These are phyloP conservation scores for Solanum etuberosum DNA, from an alignment of 257 asterid species.

Conservation along the genomic window DNA sequence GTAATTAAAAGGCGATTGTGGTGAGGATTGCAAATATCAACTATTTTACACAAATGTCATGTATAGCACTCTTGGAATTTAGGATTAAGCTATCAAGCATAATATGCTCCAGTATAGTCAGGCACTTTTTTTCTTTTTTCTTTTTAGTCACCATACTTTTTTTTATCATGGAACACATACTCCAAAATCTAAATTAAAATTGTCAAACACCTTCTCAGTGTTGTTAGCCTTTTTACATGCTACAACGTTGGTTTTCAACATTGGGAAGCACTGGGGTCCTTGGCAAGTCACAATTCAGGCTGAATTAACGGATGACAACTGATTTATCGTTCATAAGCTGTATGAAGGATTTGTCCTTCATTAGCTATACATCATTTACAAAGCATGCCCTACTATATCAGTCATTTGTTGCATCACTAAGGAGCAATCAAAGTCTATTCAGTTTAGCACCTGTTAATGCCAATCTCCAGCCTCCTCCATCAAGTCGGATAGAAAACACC, in stretches of 20 bases:
- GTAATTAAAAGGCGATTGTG: not conserved
- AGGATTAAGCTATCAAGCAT: not conserved
- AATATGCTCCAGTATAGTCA: not conserved
- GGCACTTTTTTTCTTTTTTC: not conserved
- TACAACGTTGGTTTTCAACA: not conserved
- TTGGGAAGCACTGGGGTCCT: not conserved
- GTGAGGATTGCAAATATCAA: not conserved
- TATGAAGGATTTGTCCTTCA: not conserved
- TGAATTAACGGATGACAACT: no score
- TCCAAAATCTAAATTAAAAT: not conserved
- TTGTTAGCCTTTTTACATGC: not conserved
- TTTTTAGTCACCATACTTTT: not conserved
- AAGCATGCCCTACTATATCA: not conserved
- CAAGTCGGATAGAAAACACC: no score
- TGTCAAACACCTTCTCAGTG: not conserved
- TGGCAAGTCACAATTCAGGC: not conserved
- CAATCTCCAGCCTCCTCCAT: not conserved
- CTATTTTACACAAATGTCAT: not conserved
- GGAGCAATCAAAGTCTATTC: not conserved
- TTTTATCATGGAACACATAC: not conserved
- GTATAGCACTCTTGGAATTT: not conserved
- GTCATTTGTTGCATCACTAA: not conserved
- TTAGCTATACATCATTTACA: not conserved
- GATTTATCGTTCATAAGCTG: not conserved
- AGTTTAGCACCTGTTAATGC: not conserved